Evolutionary conservation across 257 asterid species (phyloP), one percentile per base, ranked within the genome.

Genomic region (Nicotiana benthamiana): DNA sequence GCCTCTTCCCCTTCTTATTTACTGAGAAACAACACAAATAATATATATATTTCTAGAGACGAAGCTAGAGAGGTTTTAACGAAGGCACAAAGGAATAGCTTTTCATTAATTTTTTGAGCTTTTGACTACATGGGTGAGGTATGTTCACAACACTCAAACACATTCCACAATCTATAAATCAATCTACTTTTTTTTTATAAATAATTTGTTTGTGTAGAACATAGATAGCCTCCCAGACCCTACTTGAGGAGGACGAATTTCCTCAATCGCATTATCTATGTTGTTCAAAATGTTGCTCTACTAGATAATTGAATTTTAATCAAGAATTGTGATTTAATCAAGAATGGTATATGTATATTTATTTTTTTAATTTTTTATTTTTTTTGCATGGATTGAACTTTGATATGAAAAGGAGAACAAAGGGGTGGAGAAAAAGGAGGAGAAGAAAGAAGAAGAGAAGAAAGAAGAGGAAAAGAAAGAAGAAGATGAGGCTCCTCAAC

Each of bases 321-420:
- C n/a, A n/a, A n/a, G 11, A 9, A 9, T 40, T 40, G 12, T 40
- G 48, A 9, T 9, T 36, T 36, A 36, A 36, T 36, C 46, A 1
- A 36, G 10, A 1, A 7, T 36, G 10, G n/a, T n/a, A n/a, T n/a
- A n/a, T n/a, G n/a, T n/a, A n/a, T 36, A 10, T 36, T 2, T 34
- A 30, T 36, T 1, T 36, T 30, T 30, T 34, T 34, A 34, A 34
- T 34, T 34, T 34, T 5, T n/a, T n/a, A n/a, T n/a, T n/a, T n/a
- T 7, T 7, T 66, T 68, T 40, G 2, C 13, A 6, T 13, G 30
- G 70, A 18, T 57, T 52, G 64, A 27, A 79, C 18, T 57, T 57
- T 53, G 64, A 27, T 56, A 89, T 87, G 90, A 86, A 86, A 89
- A 86, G 83, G 88, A 90, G 75, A 89, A 74, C 64, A 80, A 81